Percentiles rank a stretch among this genome's conserved stretches.
These are phyloP conservation scores for Colletotrichum magnum DNA, from an alignment of 2,329 filamentous ascomycete species.

Conservation along the genomic window DNA sequence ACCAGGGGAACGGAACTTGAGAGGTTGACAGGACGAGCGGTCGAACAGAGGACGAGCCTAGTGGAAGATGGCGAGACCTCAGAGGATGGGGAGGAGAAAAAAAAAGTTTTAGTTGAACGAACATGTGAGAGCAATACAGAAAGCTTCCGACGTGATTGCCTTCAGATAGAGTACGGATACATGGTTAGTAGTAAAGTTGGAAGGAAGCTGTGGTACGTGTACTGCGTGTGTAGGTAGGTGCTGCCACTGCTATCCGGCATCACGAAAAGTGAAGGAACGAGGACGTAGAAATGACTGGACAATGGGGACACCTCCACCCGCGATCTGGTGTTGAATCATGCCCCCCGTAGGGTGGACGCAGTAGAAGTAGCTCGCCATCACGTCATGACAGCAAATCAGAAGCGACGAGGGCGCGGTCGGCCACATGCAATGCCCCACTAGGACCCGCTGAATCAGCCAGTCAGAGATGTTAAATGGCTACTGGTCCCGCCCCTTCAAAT, in stretches of 20 bases:
- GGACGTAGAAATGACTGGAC: conserved; percentile 13
- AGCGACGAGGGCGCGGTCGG: conserved; percentile 14
- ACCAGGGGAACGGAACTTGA: conserved; percentile 25
- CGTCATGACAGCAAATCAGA: conserved; percentile 43
- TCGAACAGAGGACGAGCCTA: conserved; percentile 3
- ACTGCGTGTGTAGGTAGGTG: too few species aligned
- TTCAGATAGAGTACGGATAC: neutral
- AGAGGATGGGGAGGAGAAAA: neutral
- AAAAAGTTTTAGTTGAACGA: neutral
- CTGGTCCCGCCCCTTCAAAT: conserved; percentile 66
- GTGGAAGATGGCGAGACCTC: neutral
- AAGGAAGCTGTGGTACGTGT: conserved; percentile 5
- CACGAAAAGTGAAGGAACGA: conserved; percentile 16
- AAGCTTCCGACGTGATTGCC: neutral
- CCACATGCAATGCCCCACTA: conserved; percentile 51
- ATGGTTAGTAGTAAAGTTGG: neutral
- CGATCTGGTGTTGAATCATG: neutral
- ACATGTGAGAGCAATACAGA: neutral
- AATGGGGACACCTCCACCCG: conserved; percentile 3
- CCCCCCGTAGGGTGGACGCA: neutral
- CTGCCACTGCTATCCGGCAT: neutral
- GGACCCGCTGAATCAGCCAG: conserved; percentile 62
- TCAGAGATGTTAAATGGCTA: conserved; percentile 61
- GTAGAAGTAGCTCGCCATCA: conserved; percentile 22
- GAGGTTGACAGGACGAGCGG: conserved; percentile 33